Conservation (phyloP, 495 filamentous ascomycete species). For the Acidomyces sp. region DNA sequence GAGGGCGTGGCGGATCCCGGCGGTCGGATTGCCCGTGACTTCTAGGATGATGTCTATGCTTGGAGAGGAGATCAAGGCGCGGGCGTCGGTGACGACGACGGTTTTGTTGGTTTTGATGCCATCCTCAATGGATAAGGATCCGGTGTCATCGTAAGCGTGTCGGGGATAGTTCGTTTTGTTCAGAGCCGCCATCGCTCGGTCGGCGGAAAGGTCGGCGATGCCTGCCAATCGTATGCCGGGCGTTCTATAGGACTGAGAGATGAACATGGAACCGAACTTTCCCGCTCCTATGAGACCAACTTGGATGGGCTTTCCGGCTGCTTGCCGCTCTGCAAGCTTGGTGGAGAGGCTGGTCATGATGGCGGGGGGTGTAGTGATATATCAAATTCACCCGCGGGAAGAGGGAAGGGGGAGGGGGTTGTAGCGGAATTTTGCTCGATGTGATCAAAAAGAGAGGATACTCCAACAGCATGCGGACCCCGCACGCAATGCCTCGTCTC, state of each 20-base stretch:
- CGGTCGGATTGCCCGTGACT: conserved; percentile 19
- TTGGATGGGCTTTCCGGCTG: conserved; percentile 18
- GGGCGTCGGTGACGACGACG: conserved; percentile 18
- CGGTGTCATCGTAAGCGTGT: conserved; percentile 13
- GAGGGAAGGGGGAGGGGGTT: too few species aligned
- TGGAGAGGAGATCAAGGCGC: conserved; percentile 12
- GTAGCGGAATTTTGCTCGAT: too few species aligned
- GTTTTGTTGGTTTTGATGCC: conserved; percentile 18
- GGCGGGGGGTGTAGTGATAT: too few species aligned
- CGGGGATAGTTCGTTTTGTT: conserved; percentile 17
- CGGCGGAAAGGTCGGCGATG: conserved; percentile 17
- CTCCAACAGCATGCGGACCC: too few species aligned
- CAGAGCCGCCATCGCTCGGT: conserved; percentile 16
- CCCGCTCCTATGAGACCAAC: conserved; percentile 22
- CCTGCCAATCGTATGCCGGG: conserved; percentile 18
- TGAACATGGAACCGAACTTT: conserved; percentile 23
- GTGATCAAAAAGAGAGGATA: too few species aligned
- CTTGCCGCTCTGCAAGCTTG: conserved; percentile 16
- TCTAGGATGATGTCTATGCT: conserved; percentile 20
- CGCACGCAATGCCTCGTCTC: too few species aligned
- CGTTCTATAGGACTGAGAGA: conserved; percentile 18
- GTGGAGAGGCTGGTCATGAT: conserved; percentile 20
- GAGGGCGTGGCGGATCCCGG: conserved; percentile 19
- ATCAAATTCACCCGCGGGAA: too few species aligned
- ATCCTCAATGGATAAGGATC: conserved; percentile 11